Conservation (phyloP, 129 eudicot species). For the Escallonia rubra region DNA sequence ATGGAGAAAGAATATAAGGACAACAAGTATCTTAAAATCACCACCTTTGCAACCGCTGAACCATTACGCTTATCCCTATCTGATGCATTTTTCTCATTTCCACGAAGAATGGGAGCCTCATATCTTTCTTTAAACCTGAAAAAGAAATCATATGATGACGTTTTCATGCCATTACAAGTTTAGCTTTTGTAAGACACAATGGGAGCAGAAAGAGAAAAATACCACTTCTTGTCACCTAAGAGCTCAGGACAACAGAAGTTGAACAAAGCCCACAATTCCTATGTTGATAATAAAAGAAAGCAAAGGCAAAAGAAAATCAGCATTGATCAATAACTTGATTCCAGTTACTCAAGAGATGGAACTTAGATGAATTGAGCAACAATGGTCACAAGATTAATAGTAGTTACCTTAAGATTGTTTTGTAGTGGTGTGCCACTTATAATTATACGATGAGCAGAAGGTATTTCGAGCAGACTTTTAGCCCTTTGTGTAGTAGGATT, state of each 20-base stretch:
- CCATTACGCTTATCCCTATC: conserved; percentile 91
- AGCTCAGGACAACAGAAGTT: conserved; percentile 92
- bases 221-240: conserved; percentile 91
- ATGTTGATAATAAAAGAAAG: conserved; percentile 6
- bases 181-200: conserved; percentile 1
- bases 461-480: conserved; percentile 84
- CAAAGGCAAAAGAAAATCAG: not conserved
- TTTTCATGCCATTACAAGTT: not conserved
- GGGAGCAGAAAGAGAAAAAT: conserved; percentile 6
- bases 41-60: conserved; percentile 93
- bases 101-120: conserved; percentile 71
- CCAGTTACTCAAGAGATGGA: not conserved
- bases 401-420: conserved; percentile 78
- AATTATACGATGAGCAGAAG: conserved; percentile 81
- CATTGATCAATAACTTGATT: conserved; percentile 5
- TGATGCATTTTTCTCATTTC: conserved; percentile 88
- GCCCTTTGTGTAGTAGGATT: conserved; percentile 99
- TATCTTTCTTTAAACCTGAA: conserved; percentile 73
- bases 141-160: conserved; percentile 2
- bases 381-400: conserved; percentile 1
- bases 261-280: conserved; percentile 98
- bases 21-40: not conserved
- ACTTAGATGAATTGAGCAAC: not conserved
- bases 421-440: conserved; percentile 98
- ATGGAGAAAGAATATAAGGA: not conserved